Base-by-base conservation (phyloP, 1,284 basidiomycete genomes). In the Tilletia horrida region DNA sequence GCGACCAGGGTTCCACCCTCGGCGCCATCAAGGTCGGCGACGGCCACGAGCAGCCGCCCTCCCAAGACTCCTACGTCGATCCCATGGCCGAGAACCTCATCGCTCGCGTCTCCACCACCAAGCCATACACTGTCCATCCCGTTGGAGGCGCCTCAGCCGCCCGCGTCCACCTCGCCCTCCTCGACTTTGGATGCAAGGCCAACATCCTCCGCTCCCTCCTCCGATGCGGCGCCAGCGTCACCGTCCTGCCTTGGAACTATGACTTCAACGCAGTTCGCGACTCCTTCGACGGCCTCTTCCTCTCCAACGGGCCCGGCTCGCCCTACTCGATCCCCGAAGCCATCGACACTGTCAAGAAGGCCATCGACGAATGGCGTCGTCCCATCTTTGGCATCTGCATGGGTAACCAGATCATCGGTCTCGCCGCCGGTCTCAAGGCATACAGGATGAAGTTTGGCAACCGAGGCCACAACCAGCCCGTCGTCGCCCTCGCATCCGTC, bases 351-450 rank as follows among this genome's bases (percentile, higher is more conserved):
- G 88, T 91, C 74, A 86, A 86, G 76, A 93, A 91, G 18, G 84
- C 97, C 66, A 79, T 87, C 63, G 66, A 76, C 40, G 90, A 95
- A 82, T 97, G 94, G 93, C 84, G 89, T 83, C 91, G 89, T 80
- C 95, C 95, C 25, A 87, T 98, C 64, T 98, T 98, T 78, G 96
- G 95, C 68, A 96, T 98, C 80, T 98, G 95, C 84, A 98, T 98
- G 96, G 96, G 76, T 44, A 73, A 78, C 71, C 78, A 80, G 64
- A 88, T 98, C 75, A 91, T 98, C 76, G 95, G 96, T 62, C 90
- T 98, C 85, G 95, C 95, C 18, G 94, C 93, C 23, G 96, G 96
- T 52, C 84, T 97, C 70, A 93, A 97, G 78, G 92, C 94, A 7
- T 97, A 97, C 83, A 87, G 93, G 42, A 96, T 96, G 93, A 92